These are phyloP conservation scores for Apiospora marii DNA, from an alignment of 2,329 filamentous ascomycete genomes.

Conservation along the genomic window DNA sequence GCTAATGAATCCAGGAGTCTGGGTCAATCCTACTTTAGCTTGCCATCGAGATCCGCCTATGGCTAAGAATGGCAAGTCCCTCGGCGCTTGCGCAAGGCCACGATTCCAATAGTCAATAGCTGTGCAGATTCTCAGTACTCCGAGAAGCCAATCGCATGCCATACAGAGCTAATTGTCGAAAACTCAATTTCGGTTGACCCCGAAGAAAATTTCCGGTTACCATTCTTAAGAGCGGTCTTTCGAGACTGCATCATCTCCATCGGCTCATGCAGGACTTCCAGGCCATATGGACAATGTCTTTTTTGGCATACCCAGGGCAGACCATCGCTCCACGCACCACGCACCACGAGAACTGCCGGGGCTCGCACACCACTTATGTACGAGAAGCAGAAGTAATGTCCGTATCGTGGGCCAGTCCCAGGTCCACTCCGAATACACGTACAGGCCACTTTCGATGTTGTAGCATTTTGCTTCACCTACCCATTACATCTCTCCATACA, in stretches of 20 bases:
- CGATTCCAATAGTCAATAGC: slow-evolving; percentile 7
- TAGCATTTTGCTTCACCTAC: background rate
- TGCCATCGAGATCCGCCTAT: slow-evolving; percentile 11
- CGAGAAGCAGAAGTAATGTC: background rate
- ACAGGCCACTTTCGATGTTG: background rate
- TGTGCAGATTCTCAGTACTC: background rate
- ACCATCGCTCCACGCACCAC: background rate
- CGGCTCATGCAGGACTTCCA: background rate
- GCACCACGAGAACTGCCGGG: background rate
- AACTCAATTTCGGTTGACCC: slow-evolving; percentile 10
- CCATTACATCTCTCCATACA: background rate
- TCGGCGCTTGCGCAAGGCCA: slow-evolving; percentile 17
- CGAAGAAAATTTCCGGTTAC: slow-evolving; percentile 15
- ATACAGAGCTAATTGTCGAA: background rate
- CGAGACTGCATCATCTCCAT: background rate
- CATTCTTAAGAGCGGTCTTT: background rate
- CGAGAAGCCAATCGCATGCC: background rate
- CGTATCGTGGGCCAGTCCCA: background rate
- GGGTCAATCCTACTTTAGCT: slow-evolving; percentile 17
- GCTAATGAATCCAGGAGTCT: slow-evolving; percentile 15
- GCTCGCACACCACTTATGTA: background rate
- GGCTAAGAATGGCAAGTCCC: slow-evolving; percentile 1
- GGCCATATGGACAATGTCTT: background rate
- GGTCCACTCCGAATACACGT: background rate
- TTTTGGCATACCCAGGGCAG: background rate